A percentile compares a stretch with the other conserved stretches of the same genome.
phyloP scores from a whole-genome alignment of 2,329 filamentous ascomycete species.

The Juglanconis oblonga region DNA sequence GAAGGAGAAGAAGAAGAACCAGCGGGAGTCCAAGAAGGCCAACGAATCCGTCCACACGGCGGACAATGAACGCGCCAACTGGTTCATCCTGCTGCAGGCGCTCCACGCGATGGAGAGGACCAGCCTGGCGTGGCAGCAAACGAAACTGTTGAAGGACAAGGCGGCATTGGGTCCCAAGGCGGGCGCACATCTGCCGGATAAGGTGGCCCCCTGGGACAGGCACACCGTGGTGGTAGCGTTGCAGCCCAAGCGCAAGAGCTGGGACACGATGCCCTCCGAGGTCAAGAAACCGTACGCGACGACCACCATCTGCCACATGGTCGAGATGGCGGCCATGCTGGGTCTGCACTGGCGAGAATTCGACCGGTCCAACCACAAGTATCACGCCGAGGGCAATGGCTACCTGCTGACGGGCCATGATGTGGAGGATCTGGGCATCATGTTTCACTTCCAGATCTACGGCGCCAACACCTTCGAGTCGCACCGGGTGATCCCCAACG shows the following conservation, averaged over 20 bases:
- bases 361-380: conserved; percentile 46
- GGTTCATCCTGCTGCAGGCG: conserved; percentile 48
- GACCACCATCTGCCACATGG: conserved; percentile 52
- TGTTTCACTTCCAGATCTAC: conserved; percentile 52
- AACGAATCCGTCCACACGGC: conserved; percentile 45
- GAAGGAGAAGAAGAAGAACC: conserved; percentile 4
- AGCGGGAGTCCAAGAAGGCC: conserved; percentile 23
- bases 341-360: conserved; percentile 60
- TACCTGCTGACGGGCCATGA: conserved; percentile 47
- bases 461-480: conserved; percentile 46
- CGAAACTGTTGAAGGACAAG: conserved; percentile 25
- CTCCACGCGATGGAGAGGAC: conserved; percentile 48
- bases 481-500: conserved; percentile 51
- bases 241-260: conserved; percentile 43
- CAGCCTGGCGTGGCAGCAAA: conserved; percentile 44
- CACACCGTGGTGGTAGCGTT: conserved; percentile 45
- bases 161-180: conserved; percentile 17
- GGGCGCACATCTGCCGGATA: conserved; percentile 20
- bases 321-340: conserved; percentile 52
- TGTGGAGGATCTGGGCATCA: conserved; percentile 48
- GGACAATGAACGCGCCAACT: conserved; percentile 55
- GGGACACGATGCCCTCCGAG: conserved; percentile 49
- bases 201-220: conserved; percentile 20
- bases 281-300: conserved; percentile 50
- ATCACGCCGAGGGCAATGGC: conserved; percentile 55